These are phyloP conservation scores for Arabidopsis thaliana DNA, from an alignment of 345 rosid species.

Conservation along the genomic window DNA sequence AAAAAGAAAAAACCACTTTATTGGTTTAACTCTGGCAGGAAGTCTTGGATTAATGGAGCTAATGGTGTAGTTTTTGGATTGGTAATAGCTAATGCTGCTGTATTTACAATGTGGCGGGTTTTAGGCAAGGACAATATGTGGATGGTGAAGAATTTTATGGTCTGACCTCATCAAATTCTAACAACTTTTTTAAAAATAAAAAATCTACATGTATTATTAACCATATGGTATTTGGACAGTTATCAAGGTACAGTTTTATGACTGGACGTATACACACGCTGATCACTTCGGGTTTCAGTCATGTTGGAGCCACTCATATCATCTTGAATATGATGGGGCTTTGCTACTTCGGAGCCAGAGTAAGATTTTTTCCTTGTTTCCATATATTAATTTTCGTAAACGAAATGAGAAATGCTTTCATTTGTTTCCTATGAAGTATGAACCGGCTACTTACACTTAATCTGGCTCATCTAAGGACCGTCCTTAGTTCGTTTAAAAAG, in stretches of 20 bases:
- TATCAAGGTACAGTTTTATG: conserved; percentile 61
- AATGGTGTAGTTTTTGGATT: conserved; percentile 63
- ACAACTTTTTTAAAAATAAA: neutral
- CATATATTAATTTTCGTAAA: neutral
- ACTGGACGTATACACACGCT: conserved; percentile 66
- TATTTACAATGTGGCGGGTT: conserved; percentile 70
- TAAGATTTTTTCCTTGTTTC: conserved; percentile 44
- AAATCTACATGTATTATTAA: neutral
- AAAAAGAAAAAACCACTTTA: neutral
- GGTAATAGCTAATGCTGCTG: conserved; percentile 65
- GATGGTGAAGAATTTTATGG: conserved; percentile 72
- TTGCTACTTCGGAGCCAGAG: conserved; percentile 78
- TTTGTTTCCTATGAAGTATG: conserved; percentile 7
- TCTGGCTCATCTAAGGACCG: neutral
- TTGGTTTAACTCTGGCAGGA: conserved; percentile 54
- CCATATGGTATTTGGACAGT: conserved; percentile 53
- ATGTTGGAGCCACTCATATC: conserved; percentile 53
- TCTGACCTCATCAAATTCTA: conserved; percentile 47
- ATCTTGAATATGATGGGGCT: conserved; percentile 78
- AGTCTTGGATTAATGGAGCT: conserved; percentile 52
- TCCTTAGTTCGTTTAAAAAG: neutral
- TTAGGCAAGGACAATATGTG: conserved; percentile 47
- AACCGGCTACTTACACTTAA: neutral
- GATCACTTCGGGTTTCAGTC: conserved; percentile 81
- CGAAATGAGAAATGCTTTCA: neutral